Evolutionary conservation across 176 grass and related monocot genomes (phyloP).

Genomic region (Carex littledalei): DNA sequence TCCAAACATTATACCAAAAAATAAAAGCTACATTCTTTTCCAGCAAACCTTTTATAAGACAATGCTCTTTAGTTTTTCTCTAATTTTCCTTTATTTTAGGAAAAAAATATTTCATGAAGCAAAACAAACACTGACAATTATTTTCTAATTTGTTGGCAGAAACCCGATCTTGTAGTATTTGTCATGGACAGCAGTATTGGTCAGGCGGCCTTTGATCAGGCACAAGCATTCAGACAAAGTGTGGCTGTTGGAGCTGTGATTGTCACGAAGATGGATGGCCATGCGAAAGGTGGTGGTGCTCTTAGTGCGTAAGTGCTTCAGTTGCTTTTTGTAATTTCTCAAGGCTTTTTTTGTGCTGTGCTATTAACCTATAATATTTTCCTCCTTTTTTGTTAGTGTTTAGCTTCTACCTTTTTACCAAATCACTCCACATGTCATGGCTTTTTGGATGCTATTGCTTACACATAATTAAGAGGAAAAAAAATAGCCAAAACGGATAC

Average conservation of each 20-base stretch:
- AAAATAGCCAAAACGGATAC: neutral
- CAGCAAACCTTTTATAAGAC: neutral
- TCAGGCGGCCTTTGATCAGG: conserved; percentile 97
- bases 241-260: conserved; percentile 96
- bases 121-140: conserved; percentile 11
- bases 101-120: neutral
- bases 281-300: conserved; percentile 80
- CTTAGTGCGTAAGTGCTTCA: conserved; percentile 91
- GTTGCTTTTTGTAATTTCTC: conserved; percentile 10
- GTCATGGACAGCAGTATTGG: conserved; percentile 99
- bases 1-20: neutral
- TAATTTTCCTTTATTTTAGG: neutral
- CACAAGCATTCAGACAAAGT: conserved; percentile 96
- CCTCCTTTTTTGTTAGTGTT: neutral
- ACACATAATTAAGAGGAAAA: neutral
- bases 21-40: neutral
- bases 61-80: neutral
- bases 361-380: neutral
- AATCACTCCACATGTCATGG: neutral
- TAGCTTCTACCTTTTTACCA: neutral
- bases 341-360: neutral
- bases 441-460: neutral
- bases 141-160: conserved; percentile 48
- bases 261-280: conserved; percentile 97
- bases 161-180: conserved; percentile 93